These are phyloP conservation scores for Aspergillus sclerotiicarbonarius DNA, from an alignment of 495 filamentous ascomycete species.

Conservation along the genomic window DNA sequence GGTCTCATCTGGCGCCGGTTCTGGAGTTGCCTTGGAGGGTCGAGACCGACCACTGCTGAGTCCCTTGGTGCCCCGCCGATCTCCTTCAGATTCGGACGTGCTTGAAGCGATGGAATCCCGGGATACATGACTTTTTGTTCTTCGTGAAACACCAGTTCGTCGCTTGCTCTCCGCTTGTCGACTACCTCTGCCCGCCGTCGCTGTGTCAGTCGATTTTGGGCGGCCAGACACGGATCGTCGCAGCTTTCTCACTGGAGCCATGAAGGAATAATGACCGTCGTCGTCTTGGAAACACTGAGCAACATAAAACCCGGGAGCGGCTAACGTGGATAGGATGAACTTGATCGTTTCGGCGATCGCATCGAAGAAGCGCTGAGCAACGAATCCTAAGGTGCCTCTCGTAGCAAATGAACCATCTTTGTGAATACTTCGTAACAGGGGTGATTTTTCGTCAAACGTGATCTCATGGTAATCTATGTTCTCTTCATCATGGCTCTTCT, in stretches of 20 bases:
- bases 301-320: constrained; percentile 75
- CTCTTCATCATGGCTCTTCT: constrained; percentile 35
- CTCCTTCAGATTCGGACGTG: constrained; percentile 51
- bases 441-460: constrained; percentile 63
- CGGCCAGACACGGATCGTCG: constrained; percentile 40
- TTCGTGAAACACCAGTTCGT: constrained; percentile 36
- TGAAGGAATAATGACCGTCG: constrained; percentile 71
- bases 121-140: constrained; percentile 34
- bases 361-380: constrained; percentile 47
- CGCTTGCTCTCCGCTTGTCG: constrained; percentile 28
- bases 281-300: constrained; percentile 79
- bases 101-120: constrained; percentile 42
- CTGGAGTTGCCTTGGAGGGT: constrained; percentile 48
- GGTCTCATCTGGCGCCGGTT: constrained; percentile 54
- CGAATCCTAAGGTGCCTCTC: constrained; percentile 45
- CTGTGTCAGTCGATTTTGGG: constrained; percentile 22
- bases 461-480: constrained; percentile 33
- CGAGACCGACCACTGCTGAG: constrained; percentile 28
- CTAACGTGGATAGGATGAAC: constrained; percentile 73
- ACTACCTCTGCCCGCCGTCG: constrained; percentile 29
- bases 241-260: constrained; percentile 59
- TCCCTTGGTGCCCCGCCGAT: constrained; percentile 27
- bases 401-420: constrained; percentile 56
- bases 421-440: constrained; percentile 47
- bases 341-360: constrained; percentile 65